Percentiles rank a stretch among this genome's conserved stretches.
These are phyloP conservation scores for Trebouxiophyceae sp. DNA, from an alignment of 163 green algal genomes.

Conservation along the genomic window DNA sequence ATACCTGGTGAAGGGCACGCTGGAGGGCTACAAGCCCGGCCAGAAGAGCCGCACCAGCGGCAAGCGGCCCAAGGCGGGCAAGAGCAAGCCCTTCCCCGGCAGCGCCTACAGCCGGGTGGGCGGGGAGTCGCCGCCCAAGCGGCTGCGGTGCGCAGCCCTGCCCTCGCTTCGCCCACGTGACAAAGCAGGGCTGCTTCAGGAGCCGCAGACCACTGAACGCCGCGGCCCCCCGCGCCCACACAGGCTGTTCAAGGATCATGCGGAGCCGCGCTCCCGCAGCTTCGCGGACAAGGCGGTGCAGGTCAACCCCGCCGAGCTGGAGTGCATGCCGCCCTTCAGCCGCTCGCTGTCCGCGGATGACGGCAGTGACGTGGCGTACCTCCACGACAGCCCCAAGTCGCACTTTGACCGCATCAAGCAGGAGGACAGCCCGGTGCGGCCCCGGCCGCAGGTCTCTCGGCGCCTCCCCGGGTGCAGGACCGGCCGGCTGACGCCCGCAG, in stretches of 20 bases:
- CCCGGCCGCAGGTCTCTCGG: too few relatives aligned
- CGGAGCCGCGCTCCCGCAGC: not conserved
- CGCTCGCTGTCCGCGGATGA: not conserved
- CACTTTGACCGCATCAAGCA: not conserved
- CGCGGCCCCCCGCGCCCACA: too few relatives aligned
- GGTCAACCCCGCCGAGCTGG: not conserved
- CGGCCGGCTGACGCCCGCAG: too few relatives aligned
- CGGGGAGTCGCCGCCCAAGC: not conserved
- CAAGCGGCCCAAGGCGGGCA: not conserved
- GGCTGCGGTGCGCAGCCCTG: not conserved
- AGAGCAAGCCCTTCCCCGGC: not conserved
- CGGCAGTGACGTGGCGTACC: not conserved
- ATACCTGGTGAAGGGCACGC: constrained; percentile 31
- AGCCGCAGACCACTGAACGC: too few relatives aligned
- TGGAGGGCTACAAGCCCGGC: constrained; percentile 40
- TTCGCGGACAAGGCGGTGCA: not conserved
- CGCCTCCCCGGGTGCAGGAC: too few relatives aligned
- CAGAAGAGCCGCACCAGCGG: constrained; percentile 1
- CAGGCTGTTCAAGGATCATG: constrained; percentile 1
- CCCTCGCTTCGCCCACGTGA: too few relatives aligned
- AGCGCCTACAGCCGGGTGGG: not conserved
- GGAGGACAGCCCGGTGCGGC: too few relatives aligned
- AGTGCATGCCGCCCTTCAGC: not conserved
- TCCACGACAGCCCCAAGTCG: not conserved
- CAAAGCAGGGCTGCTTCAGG: too few relatives aligned